Percentiles rank a stretch among this genome's conserved stretches.
These are phyloP conservation scores for Termitomyces sp. DNA, from an alignment of 768 basidiomycete species.

Conservation along the genomic window DNA sequence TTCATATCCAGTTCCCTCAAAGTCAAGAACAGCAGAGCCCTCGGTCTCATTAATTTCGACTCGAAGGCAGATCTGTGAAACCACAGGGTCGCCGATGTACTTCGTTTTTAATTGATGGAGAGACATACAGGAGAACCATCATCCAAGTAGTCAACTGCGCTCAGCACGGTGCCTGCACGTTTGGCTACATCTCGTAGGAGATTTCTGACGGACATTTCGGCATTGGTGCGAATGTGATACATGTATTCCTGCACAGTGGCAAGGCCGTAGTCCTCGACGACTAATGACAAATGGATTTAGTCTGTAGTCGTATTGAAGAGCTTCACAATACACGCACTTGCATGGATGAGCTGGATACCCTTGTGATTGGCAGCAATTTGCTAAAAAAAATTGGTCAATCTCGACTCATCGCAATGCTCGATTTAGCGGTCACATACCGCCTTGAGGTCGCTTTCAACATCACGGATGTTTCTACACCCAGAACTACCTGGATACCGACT, in stretches of 20 bases:
- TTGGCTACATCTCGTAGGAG: slow-evolving; percentile 72
- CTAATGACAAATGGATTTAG: slow-evolving; percentile 26
- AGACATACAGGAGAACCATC: slow-evolving; percentile 74
- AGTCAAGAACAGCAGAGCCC: slow-evolving; percentile 83
- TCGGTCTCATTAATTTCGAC: slow-evolving; percentile 71
- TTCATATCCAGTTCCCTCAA: slow-evolving; percentile 78
- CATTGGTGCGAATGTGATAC: slow-evolving; percentile 85
- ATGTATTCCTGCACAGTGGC: slow-evolving; percentile 90
- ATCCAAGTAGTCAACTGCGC: slow-evolving; percentile 79
- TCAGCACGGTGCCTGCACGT: slow-evolving; percentile 57
- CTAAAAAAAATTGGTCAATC: slow-evolving; percentile 28
- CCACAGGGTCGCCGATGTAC: background rate
- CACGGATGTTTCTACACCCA: slow-evolving; percentile 80
- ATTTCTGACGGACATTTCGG: slow-evolving; percentile 80
- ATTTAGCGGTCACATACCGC: slow-evolving; percentile 47
- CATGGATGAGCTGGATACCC: slow-evolving; percentile 80
- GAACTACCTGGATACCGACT: slow-evolving; percentile 80
- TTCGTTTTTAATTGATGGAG: background rate
- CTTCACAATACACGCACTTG: slow-evolving; percentile 39
- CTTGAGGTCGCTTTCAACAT: slow-evolving; percentile 89
- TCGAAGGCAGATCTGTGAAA: slow-evolving; percentile 56
- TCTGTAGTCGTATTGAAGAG: background rate
- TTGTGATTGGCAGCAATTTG: slow-evolving; percentile 95
- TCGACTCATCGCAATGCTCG: background rate
- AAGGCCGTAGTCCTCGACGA: slow-evolving; percentile 84